phyloP scores from a whole-genome alignment of 2,329 filamentous ascomycete genomes.

The Daldinia sp. region DNA sequence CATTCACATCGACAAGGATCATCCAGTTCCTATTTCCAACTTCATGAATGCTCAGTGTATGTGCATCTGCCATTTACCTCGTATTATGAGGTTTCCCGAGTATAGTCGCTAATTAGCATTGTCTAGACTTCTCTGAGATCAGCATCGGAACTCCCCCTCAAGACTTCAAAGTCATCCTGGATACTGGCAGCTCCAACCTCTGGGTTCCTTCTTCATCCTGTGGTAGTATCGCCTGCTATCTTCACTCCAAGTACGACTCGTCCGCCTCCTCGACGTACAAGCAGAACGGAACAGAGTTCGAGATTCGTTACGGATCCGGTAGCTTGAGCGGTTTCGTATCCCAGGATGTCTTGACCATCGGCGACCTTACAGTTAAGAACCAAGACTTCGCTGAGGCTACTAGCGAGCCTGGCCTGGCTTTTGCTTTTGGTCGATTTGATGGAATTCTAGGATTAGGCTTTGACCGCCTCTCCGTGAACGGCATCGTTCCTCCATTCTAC shows the following conservation, averaged over 20 bases:
- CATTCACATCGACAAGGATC: constrained; percentile 70
- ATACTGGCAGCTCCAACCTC: constrained; percentile 98
- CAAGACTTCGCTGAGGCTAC: constrained; percentile 98
- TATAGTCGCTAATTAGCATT: constrained; percentile 7
- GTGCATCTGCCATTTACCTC: constrained; percentile 48
- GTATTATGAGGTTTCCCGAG: neutral
- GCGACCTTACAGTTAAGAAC: constrained; percentile 85
- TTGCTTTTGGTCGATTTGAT: constrained; percentile 97
- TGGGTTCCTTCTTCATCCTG: constrained; percentile 95
- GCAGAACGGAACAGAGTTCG: constrained; percentile 90
- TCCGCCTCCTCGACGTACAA: constrained; percentile 88
- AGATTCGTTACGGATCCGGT: constrained; percentile 95
- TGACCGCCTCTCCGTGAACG: constrained; percentile 96
- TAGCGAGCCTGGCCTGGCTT: constrained; percentile 92
- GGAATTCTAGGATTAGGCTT: constrained; percentile 95
- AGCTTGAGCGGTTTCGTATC: constrained; percentile 94
- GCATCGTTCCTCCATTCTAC: constrained; percentile 95
- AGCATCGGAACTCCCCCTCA: constrained; percentile 90
- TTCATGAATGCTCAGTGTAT: constrained; percentile 98
- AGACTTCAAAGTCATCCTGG: constrained; percentile 96
- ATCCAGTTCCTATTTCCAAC: constrained; percentile 91
- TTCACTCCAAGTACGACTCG: constrained; percentile 96
- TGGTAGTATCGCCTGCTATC: constrained; percentile 95
- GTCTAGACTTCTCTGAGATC: constrained; percentile 93
- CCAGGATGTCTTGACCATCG: constrained; percentile 84